phyloP scores from a whole-genome alignment of 441 rosid genomes.

The Eruca vesicaria region DNA sequence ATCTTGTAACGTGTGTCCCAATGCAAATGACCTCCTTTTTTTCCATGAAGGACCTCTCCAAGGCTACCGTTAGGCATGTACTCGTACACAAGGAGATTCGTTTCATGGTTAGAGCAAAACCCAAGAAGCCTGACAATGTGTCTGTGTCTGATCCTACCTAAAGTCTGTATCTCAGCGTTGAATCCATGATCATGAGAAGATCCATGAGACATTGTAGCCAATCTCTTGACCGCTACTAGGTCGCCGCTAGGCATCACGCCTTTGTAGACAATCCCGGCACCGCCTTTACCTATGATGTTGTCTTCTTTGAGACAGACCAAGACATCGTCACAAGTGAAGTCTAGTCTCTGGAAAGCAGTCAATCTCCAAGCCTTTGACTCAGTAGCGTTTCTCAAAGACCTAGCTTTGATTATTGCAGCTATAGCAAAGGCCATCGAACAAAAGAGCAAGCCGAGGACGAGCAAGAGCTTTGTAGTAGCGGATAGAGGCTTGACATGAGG shows the following conservation, averaged over 20 bases:
- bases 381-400: conserved; percentile 66
- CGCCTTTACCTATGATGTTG: conserved; percentile 34
- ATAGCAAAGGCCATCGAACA: conserved; percentile 84
- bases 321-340: conserved; percentile 28
- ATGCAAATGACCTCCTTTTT: conserved; percentile 33
- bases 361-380: conserved; percentile 56
- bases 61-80: conserved; percentile 63
- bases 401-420: conserved; percentile 77
- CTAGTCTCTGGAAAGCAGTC: conserved; percentile 33
- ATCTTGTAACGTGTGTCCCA: conserved; percentile 37
- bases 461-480: conserved; percentile 72
- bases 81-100: conserved; percentile 23
- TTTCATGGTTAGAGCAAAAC: conserved; percentile 39
- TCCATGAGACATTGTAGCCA: conserved; percentile 71
- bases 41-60: conserved; percentile 58
- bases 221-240: conserved; percentile 27
- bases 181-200: conserved; percentile 94
- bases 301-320: conserved; percentile 29
- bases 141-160: conserved; percentile 85
- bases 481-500: conserved; percentile 62
- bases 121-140: conserved; percentile 83
- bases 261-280: conserved; percentile 32
- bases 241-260: conserved; percentile 28
- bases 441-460: conserved; percentile 78
- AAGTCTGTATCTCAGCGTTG: conserved; percentile 90